A percentile compares a stretch with the other conserved stretches of the same genome.
These are phyloP conservation scores for Diutina mesorugosa DNA, from an alignment of 1,139 yeast species.

Conservation along the genomic window DNA sequence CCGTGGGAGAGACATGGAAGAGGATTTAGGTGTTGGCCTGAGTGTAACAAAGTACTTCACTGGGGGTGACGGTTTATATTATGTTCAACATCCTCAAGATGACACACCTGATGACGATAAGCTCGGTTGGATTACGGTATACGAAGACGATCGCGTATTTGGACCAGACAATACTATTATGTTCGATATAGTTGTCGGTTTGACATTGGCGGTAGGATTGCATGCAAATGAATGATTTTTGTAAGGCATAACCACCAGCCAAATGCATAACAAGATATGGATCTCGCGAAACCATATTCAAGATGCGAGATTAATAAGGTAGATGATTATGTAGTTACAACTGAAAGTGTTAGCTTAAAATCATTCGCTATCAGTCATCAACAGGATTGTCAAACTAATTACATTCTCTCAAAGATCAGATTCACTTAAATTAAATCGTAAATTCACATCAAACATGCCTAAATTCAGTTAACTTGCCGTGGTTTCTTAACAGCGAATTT, in stretches of 20 bases:
- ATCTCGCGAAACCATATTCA: too few species aligned
- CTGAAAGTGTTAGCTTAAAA: too few species aligned
- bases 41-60: constrained; percentile 24
- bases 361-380: too few species aligned
- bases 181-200: constrained; percentile 43
- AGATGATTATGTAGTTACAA: too few species aligned
- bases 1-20: constrained; percentile 6
- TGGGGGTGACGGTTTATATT: constrained; percentile 45
- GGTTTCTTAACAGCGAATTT: too few species aligned
- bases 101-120: constrained; percentile 49
- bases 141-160: constrained; percentile 27
- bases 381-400: too few species aligned
- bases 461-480: too few species aligned
- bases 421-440: too few species aligned
- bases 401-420: too few species aligned
- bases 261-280: too few species aligned
- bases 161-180: constrained; percentile 18
- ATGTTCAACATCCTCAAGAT: constrained; percentile 33
- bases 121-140: constrained; percentile 52
- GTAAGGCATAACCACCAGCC: background rate
- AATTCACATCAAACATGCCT: too few species aligned
- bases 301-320: too few species aligned
- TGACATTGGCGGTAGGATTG: constrained; percentile 29
- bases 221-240: background rate
- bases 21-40: constrained; percentile 19